Base-by-base conservation (phyloP, 495 filamentous ascomycete genomes). In the Glutinoglossum americanum region DNA sequence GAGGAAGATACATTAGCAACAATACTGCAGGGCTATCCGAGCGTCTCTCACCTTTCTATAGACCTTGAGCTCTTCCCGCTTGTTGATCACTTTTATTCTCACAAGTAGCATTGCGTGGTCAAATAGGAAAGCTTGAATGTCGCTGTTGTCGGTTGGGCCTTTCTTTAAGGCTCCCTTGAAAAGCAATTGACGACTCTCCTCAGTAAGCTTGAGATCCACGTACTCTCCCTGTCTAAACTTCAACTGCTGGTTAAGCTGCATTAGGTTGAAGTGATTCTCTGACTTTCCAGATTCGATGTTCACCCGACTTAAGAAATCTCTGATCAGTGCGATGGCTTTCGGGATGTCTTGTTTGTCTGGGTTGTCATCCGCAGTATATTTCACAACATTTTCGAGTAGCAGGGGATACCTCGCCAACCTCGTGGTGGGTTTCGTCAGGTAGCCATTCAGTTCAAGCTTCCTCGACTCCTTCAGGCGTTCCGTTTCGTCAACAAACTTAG, bases 371-470 rank as follows among this genome's bases (percentile, higher is more conserved):
- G 83, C 77, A 0, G 89, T 95, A 64, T 87, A 83, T 64, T 96
- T 97, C 51, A 85, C 63, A 26, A 97, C 83, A 55, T 87, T 86
- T 60, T 96, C 92, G n/a, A 99, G 73, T 3, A 99, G 75, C 33
- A 99, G 73, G 6, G 93, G 93, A 67, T 99, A 99, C 66, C 93
- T 78, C 39, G 93, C 93, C 63, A 99, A 73, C 73, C 93, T 78
- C 32, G 93, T 99, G 6, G 93, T 99, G 0, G 93, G 93, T 68
- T 99, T 99, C 1, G 93, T 99, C 49, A 99, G 72, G 65, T 99
- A 99, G 60, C 93, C 93, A 69, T 99, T 99, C 53, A 99, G 72
- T 69, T 99, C 93, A 33, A 99, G 73, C 71, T 99, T 99, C 45
- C 93, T 78, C 1, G 89, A 95, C 67, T 99, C 93, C 64, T 94